Conservation (phyloP, 371 early-diverging fungal genomes). For the Mortierella sp. region DNA sequence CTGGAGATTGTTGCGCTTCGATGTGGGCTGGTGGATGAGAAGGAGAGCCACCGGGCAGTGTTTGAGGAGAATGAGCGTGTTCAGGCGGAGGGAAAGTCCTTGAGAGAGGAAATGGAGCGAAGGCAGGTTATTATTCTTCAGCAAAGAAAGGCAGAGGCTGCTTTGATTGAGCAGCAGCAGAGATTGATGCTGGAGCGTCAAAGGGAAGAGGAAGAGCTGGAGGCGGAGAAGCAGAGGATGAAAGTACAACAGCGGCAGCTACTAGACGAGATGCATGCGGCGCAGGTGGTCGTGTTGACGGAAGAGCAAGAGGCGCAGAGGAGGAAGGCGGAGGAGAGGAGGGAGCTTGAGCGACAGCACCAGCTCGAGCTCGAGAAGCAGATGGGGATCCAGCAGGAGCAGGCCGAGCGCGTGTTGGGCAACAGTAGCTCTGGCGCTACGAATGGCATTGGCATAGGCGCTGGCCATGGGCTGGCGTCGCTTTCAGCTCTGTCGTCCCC, state of each 20-base stretch:
- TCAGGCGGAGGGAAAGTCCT: conserved; percentile 40
- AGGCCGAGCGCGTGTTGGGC: conserved; percentile 6
- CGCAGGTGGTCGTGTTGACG: conserved; percentile 15
- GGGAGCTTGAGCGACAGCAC: conserved; percentile 24
- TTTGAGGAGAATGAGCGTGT: conserved; percentile 24
- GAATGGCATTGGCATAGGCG: no score
- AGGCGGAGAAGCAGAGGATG: conserved; percentile 22
- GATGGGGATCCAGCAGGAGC: conserved; percentile 40
- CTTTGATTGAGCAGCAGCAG: conserved; percentile 62
- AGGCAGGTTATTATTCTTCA: conserved; percentile 54
- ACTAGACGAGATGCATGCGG: conserved; percentile 24
- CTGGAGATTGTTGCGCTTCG: conserved; percentile 27
- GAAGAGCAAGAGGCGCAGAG: conserved; percentile 21
- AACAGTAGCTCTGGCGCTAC: background rate
- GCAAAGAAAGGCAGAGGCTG: conserved; percentile 62
- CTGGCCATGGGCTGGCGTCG: no score
- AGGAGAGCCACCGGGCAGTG: conserved; percentile 16
- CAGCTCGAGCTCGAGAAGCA: conserved; percentile 40
- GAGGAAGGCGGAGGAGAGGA: conserved; percentile 13
- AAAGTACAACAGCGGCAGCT: conserved; percentile 36
- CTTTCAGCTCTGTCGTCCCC: no score
- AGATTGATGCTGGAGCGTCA: conserved; percentile 45
- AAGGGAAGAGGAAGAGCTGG: conserved; percentile 28
- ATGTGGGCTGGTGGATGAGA: conserved; percentile 33
- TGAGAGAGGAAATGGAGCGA: conserved; percentile 56